Evolutionary conservation across 352 stramenopile species (phyloP).

Genomic region (Globisporangium megalacanthum): DNA sequence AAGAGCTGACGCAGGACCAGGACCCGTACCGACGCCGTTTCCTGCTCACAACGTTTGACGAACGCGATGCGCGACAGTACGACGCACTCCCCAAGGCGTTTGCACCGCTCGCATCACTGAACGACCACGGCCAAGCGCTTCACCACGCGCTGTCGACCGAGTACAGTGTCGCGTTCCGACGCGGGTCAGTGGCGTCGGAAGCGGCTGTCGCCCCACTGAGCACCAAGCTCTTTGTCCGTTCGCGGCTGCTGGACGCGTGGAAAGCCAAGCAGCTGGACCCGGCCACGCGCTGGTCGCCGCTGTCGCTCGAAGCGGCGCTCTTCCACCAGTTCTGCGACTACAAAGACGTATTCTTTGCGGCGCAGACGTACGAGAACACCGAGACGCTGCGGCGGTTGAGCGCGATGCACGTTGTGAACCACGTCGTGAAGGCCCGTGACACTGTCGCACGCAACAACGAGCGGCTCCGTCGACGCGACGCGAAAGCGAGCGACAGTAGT

Average conservation of each 20-base stretch:
- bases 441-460: constrained; percentile 70
- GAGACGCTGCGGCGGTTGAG: constrained; percentile 43
- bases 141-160: constrained; percentile 20
- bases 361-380: constrained; percentile 59
- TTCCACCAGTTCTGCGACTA: constrained; percentile 50
- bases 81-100: constrained; percentile 35
- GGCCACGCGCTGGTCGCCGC: constrained; percentile 21
- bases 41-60: constrained; percentile 40
- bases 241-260: constrained; percentile 45
- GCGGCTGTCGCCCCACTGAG: constrained; percentile 15
- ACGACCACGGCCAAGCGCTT: constrained; percentile 12
- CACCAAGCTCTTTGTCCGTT: constrained; percentile 35
- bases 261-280: constrained; percentile 29
- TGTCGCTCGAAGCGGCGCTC: constrained; percentile 45
- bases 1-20: constrained; percentile 17
- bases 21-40: constrained; percentile 67
- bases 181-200: constrained; percentile 13
- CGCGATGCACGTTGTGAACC: constrained; percentile 76
- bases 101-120: constrained; percentile 16
- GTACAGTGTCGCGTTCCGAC: constrained; percentile 42
- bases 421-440: constrained; percentile 70
- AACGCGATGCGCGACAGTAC: constrained; percentile 38
- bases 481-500: constrained; percentile 8
- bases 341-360: constrained; percentile 64
- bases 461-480: constrained; percentile 43